These are phyloP conservation scores for Solanum bulbocastanum DNA, from an alignment of 257 asterid species.

Conservation along the genomic window DNA sequence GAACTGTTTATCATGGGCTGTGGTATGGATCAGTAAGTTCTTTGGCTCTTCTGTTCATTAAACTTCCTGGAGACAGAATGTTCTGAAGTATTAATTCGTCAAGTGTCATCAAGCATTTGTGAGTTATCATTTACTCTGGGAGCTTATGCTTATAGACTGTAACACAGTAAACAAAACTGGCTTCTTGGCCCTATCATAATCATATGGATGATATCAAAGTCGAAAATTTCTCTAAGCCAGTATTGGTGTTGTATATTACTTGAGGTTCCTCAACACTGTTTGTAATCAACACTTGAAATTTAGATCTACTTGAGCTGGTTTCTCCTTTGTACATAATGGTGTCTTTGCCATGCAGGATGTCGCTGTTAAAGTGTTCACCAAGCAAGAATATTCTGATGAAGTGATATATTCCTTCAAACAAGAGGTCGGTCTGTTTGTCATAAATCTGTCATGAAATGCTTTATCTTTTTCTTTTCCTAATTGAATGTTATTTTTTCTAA, in stretches of 20 bases:
- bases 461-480: not conserved
- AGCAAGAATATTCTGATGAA: conserved; percentile 82
- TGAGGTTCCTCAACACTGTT: not conserved
- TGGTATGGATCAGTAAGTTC: conserved; percentile 97
- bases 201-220: not conserved
- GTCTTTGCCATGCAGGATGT: conserved; percentile 61
- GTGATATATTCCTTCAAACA: conserved; percentile 73
- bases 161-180: not conserved
- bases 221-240: not conserved
- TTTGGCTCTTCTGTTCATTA: not conserved
- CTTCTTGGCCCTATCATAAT: not conserved
- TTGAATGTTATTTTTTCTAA: not conserved
- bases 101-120: not conserved
- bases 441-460: not conserved
- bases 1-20: conserved; percentile 91
- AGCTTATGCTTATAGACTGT: not conserved
- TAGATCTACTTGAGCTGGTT: not conserved
- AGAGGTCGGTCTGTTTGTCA: conserved; percentile 46
- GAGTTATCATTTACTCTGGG: not conserved
- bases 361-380: conserved; percentile 89
- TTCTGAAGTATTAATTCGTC: not conserved
- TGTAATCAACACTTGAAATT: not conserved
- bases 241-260: not conserved
- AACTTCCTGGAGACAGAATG: not conserved
- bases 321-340: conserved; percentile 4